Conservation (phyloP, 2,329 filamentous ascomycete genomes). For the Pezicula neosporulosa region DNA sequence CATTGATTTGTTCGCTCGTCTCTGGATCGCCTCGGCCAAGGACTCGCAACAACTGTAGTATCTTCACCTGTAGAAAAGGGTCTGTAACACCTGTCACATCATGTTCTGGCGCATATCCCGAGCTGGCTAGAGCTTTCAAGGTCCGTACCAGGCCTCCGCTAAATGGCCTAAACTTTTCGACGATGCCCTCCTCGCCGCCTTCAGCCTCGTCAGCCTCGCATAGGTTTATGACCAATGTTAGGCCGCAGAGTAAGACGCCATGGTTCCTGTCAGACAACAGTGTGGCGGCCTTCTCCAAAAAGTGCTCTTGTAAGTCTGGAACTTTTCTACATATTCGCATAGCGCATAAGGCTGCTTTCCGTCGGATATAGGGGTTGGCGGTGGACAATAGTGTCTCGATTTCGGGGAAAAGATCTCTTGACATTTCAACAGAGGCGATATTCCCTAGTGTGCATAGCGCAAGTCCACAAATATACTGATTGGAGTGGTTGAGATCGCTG, state of each 20-base stretch:
- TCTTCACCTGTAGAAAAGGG: constrained; percentile 96
- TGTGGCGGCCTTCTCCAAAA: constrained; percentile 87
- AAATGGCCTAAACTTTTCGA: constrained; percentile 86
- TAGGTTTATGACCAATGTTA: constrained; percentile 86
- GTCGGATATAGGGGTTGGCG: constrained; percentile 95
- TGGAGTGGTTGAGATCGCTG: constrained; percentile 93
- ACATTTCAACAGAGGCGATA: constrained; percentile 98
- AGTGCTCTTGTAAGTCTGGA: constrained; percentile 94
- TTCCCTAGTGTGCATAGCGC: constrained; percentile 96
- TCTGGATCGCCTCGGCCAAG: constrained; percentile 81
- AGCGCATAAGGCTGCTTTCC: constrained; percentile 96
- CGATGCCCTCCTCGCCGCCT: constrained; percentile 81
- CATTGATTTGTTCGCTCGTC: constrained; percentile 96
- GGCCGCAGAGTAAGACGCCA: constrained; percentile 86
- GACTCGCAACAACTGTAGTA: constrained; percentile 80
- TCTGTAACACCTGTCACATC: constrained; percentile 98
- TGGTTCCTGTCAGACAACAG: constrained; percentile 92
- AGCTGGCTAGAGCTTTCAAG: constrained; percentile 87
- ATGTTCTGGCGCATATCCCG: constrained; percentile 95
- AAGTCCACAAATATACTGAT: constrained; percentile 96
- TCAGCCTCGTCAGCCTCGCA: constrained; percentile 95
- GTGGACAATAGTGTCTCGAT: constrained; percentile 90
- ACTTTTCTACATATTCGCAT: constrained; percentile 99
- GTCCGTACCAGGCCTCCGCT: constrained; percentile 85
- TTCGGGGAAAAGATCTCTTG: constrained; percentile 92